Percentiles rank a stretch among this genome's conserved stretches.
Conservation (phyloP, 1,139 yeast genomes). For the Hemisphaericaspora xylanilytica region DNA sequence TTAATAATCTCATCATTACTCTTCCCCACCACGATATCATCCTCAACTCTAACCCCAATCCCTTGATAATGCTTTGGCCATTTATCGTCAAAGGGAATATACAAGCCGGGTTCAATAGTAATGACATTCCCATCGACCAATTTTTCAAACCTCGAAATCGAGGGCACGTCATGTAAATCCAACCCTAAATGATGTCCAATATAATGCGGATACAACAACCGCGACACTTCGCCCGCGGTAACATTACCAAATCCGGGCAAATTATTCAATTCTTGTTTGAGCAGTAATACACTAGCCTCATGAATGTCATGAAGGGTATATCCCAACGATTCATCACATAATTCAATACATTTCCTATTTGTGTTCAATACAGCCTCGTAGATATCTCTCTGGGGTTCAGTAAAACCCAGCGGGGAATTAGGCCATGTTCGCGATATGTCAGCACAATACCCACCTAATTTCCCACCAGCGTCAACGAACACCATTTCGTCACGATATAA, state of each 20-base stretch:
- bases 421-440: constrained; percentile 99
- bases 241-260: constrained; percentile 61
- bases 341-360: constrained; percentile 72
- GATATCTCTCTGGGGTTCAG: constrained; percentile 76
- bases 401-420: constrained; percentile 61
- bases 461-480: constrained; percentile 93
- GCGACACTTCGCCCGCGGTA: constrained; percentile 49
- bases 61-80: constrained; percentile 85
- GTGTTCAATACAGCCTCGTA: constrained; percentile 86
- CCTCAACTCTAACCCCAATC: constrained; percentile 93
- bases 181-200: constrained; percentile 94
- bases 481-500: constrained; percentile 77
- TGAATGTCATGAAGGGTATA: constrained; percentile 76
- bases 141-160: constrained; percentile 50
- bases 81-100: constrained; percentile 64
- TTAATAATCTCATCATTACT: constrained; percentile 50
- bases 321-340: constrained; percentile 53
- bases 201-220: constrained; percentile 81
- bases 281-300: constrained; percentile 55
- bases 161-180: constrained; percentile 85
- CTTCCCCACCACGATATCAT: constrained; percentile 77
- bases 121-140: constrained; percentile 68
- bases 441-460: constrained; percentile 90
- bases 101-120: constrained; percentile 93
- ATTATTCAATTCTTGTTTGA: constrained; percentile 65